Percentiles rank a stretch among this genome's conserved stretches.
Evolutionary conservation across 2,329 filamentous ascomycete species (phyloP).

Genomic region (Fusarium keratoplasticum): DNA sequence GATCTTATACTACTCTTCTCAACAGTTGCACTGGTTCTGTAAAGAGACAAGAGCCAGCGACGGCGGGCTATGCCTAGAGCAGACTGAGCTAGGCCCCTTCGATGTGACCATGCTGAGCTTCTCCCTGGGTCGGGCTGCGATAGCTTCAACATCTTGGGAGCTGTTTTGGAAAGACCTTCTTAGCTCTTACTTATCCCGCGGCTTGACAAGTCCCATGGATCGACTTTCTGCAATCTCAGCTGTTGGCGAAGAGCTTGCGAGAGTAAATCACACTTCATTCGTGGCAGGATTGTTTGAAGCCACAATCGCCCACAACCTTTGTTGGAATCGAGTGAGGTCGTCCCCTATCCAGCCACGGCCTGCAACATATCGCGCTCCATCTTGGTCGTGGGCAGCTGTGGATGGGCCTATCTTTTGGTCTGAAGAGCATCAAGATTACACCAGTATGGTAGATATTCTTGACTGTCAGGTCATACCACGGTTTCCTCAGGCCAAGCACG

Average conservation of each 20-base stretch:
- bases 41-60: background rate
- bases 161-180: background rate
- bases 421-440: background rate
- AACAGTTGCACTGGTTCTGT: background rate
- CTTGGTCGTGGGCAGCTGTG: background rate
- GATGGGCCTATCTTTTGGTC: background rate
- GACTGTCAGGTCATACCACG: background rate
- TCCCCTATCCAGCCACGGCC: background rate
- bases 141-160: background rate
- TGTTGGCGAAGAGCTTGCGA: background rate
- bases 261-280: background rate
- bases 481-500: background rate
- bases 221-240: background rate
- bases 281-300: background rate
- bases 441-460: background rate
- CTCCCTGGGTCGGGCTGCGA: background rate
- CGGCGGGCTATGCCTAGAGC: background rate
- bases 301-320: background rate
- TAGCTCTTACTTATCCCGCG: background rate
- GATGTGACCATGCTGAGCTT: background rate
- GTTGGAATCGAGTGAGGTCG: background rate
- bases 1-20: background rate
- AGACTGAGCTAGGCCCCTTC: background rate
- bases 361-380: background rate
- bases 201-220: background rate